Percentiles rank a stretch among this genome's conserved stretches.
Conservation (phyloP, 192 early-diverging fungal species). For the Backusella luteola region DNA sequence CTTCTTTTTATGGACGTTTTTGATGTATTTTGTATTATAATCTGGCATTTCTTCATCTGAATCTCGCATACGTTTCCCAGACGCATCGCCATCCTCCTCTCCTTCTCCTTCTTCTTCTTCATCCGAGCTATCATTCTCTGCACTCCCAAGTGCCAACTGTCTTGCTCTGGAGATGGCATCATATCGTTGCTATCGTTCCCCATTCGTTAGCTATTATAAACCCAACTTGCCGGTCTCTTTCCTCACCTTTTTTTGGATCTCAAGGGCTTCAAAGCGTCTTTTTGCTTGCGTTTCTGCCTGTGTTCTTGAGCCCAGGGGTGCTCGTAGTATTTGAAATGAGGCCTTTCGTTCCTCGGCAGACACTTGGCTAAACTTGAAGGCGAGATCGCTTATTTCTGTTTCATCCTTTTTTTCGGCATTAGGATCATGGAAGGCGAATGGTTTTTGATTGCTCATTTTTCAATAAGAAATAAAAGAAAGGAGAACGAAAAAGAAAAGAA, state of each 20-base stretch:
- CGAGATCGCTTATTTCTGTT: conserved; percentile 17
- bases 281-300: conserved; percentile 15
- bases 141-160: not conserved
- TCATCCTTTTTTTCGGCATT: conserved; percentile 17
- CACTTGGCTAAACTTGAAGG: not conserved
- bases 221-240: not conserved
- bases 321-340: not conserved
- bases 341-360: conserved; percentile 23
- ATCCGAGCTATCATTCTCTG: not conserved
- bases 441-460: not conserved
- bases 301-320: conserved; percentile 11
- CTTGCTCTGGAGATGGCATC: conserved; percentile 8
- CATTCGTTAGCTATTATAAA: not conserved
- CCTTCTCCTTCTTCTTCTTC: conserved; percentile 11
- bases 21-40: not conserved
- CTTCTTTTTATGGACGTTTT: conserved; percentile 28
- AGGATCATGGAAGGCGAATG: not conserved
- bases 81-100: not conserved
- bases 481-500: too few relatives aligned
- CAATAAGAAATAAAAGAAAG: not conserved
- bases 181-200: not conserved
- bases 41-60: conserved; percentile 11
- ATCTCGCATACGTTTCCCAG: not conserved
- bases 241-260: conserved; percentile 12
- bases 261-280: conserved; percentile 21